Conservation (phyloP, 2,329 filamentous ascomycete species). For the Trichoderma gracile region DNA sequence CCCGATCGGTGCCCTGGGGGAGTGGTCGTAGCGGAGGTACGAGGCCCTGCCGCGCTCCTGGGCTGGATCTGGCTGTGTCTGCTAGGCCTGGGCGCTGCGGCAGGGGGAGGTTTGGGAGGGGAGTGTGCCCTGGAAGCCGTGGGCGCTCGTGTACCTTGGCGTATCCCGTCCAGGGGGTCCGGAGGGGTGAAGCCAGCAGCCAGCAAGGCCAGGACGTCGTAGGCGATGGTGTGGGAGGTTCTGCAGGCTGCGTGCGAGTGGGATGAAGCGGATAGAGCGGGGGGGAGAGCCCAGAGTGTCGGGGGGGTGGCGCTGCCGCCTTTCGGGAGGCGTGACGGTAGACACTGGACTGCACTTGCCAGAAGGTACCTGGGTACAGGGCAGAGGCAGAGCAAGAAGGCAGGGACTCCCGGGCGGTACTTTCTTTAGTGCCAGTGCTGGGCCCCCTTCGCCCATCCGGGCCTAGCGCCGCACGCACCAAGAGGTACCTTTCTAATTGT, state of each 20-base stretch:
- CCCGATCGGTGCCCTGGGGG: constrained; percentile 12
- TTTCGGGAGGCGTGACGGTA: constrained; percentile 17
- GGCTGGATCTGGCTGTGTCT: constrained; percentile 25
- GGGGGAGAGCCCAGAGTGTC: background rate
- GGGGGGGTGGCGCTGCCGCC: constrained; percentile 18
- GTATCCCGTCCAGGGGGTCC: no score
- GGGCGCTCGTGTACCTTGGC: no score
- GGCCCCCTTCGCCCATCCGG: constrained; percentile 3
- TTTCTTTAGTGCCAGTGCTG: constrained; percentile 21
- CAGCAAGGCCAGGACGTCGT: background rate
- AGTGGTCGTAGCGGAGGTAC: background rate
- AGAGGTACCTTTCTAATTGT: background rate
- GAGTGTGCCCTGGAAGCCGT: background rate
- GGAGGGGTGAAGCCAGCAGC: background rate
- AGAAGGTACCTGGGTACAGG: background rate
- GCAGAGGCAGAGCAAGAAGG: background rate
- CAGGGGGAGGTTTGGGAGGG: background rate
- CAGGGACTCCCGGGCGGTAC: constrained; percentile 17
- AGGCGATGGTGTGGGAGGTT: constrained; percentile 21
- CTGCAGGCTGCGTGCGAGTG: constrained; percentile 9
- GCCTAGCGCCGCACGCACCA: background rate
- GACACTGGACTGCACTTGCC: background rate
- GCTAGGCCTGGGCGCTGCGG: background rate
- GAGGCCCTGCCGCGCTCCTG: background rate
- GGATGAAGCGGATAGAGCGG: constrained; percentile 22